Conservation (phyloP, 2,329 filamentous ascomycete species). For the Penicillium hordei region DNA sequence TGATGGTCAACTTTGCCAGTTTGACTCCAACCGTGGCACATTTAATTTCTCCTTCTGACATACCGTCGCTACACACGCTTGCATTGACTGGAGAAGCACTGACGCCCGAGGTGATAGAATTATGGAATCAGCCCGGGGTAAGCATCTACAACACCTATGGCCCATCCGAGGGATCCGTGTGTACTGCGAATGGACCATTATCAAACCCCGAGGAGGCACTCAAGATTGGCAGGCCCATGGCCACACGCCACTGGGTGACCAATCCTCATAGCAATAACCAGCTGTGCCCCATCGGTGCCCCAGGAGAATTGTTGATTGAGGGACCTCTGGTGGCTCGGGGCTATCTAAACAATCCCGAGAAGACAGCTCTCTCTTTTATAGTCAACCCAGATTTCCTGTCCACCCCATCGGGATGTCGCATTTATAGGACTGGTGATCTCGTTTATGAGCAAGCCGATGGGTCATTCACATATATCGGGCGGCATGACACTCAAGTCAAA, state of each 20-base stretch:
- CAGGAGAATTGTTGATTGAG: not conserved
- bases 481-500: not conserved
- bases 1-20: too few relatives aligned
- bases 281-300: not conserved
- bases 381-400: not conserved
- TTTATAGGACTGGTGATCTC: not conserved
- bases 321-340: not conserved
- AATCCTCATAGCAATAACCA: not conserved
- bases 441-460: not conserved
- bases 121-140: too few relatives aligned
- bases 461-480: not conserved
- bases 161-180: too few relatives aligned
- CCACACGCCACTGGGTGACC: not conserved
- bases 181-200: too few relatives aligned
- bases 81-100: too few relatives aligned
- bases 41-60: too few relatives aligned
- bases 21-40: too few relatives aligned
- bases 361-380: not conserved
- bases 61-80: too few relatives aligned
- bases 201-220: too few relatives aligned
- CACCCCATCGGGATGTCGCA: not conserved
- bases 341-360: not conserved
- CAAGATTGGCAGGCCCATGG: not conserved
- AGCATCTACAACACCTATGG: too few relatives aligned
- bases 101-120: too few relatives aligned